Conservation (phyloP, 768 basidiomycete species). For the Amanita thiersii region DNA sequence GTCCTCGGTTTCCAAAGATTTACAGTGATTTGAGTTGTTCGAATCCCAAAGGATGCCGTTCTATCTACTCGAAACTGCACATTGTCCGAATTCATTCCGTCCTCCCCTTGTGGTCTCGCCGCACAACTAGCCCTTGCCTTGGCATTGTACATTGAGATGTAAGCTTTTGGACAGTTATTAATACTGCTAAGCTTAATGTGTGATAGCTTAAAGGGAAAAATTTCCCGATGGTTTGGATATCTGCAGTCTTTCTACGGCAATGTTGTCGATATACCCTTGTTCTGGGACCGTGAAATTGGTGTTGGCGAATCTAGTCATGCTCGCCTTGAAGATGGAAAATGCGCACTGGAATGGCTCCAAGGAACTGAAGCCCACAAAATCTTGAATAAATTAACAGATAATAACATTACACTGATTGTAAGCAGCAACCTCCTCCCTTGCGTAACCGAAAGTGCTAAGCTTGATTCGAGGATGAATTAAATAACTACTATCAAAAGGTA, state of each 20-base stretch:
- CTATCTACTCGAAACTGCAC: slow-evolving; percentile 54
- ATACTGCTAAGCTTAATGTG: slow-evolving; percentile 4
- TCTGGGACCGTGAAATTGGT: slow-evolving; percentile 35
- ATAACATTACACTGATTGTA: slow-evolving; percentile 16
- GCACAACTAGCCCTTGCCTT: slow-evolving; percentile 56
- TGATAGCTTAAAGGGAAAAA: slow-evolving; percentile 35
- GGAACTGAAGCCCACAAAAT: slow-evolving; percentile 33
- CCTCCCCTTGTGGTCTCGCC: slow-evolving; percentile 43
- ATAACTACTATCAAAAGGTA: slow-evolving; percentile 25
- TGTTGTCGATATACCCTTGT: slow-evolving; percentile 48
- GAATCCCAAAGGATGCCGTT: slow-evolving; percentile 54
- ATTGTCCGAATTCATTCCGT: slow-evolving; percentile 32
- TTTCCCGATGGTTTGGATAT: slow-evolving; percentile 59
- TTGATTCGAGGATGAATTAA: slow-evolving; percentile 23
- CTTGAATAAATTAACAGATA: slow-evolving; percentile 14
- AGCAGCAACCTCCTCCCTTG: slow-evolving; percentile 3
- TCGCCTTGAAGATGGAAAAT: slow-evolving; percentile 18
- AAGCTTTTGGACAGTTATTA: slow-evolving; percentile 9
- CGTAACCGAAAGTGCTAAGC: slow-evolving; percentile 5
- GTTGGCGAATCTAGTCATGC: background rate
- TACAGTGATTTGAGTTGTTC: slow-evolving; percentile 38
- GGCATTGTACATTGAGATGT: slow-evolving; percentile 63
- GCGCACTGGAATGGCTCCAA: slow-evolving; percentile 28
- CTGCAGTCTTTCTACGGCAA: slow-evolving; percentile 52
- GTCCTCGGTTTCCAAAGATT: slow-evolving; percentile 1